phyloP scores from a whole-genome alignment of 2,329 filamentous ascomycete species.

The Colletotrichum higginsianum region DNA sequence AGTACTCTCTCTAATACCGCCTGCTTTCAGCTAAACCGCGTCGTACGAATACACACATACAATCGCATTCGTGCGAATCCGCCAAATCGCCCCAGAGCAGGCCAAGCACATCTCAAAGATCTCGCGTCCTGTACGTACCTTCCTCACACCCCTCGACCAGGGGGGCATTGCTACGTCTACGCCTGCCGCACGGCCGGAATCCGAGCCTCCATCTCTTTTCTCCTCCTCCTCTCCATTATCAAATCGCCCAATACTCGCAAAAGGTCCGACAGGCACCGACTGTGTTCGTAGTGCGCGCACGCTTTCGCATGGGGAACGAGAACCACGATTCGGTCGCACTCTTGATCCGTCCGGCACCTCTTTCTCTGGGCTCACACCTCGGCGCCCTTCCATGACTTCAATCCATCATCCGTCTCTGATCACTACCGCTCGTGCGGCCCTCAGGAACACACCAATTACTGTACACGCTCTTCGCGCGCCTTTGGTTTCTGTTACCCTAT shows the following conservation, averaged over 20 bases:
- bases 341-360: background rate
- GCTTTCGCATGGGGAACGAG: conserved; percentile 18
- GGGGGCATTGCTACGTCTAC: conserved; percentile 29
- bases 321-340: background rate
- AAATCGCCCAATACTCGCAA: conserved; percentile 29
- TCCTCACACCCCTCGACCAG: background rate
- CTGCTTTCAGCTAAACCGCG: background rate
- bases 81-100: conserved; percentile 2
- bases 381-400: conserved; percentile 21
- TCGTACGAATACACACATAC: background rate
- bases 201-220: conserved; percentile 41
- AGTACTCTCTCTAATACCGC: background rate
- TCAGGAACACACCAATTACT: conserved; percentile 25
- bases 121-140: conserved; percentile 14
- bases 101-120: conserved; percentile 1
- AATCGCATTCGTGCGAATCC: background rate
- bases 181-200: conserved; percentile 40
- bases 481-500: conserved; percentile 39
- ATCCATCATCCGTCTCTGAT: conserved; percentile 12
- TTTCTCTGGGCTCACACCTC: conserved; percentile 31
- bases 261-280: conserved; percentile 31
- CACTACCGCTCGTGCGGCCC: conserved; percentile 10
- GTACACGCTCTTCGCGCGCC: conserved; percentile 13
- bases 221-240: conserved; percentile 24
- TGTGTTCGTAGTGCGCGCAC: conserved; percentile 10